Conservation (phyloP, 257 asterid species). For the Dorcoceras hygrometricum region DNA sequence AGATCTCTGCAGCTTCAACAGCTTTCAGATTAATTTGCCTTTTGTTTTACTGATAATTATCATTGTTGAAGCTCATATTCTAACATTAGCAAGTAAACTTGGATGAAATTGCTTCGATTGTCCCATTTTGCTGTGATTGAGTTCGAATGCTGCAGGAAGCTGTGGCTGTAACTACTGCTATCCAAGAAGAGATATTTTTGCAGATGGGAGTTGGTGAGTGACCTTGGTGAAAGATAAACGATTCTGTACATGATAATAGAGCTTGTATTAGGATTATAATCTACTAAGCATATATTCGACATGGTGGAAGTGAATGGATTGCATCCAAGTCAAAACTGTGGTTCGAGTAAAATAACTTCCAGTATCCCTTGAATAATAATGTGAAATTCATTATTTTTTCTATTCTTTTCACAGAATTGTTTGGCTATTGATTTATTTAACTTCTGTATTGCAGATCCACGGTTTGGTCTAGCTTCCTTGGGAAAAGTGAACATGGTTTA, state of each 20-base stretch:
- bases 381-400: conserved; percentile 4
- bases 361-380: conserved; percentile 1
- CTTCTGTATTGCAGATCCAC: conserved; percentile 60
- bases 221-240: too few species aligned
- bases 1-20: not conserved
- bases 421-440: conserved; percentile 9
- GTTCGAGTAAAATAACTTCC: too few species aligned
- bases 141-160: conserved; percentile 55
- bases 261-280: too few species aligned
- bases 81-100: not conserved
- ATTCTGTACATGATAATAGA: too few species aligned
- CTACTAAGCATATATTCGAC: too few species aligned
- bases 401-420: not conserved
- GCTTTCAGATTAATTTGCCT: not conserved
- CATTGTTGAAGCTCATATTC: conserved; percentile 10
- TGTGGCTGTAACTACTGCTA: conserved; percentile 74
- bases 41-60: not conserved
- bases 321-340: too few species aligned
- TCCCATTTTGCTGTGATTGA: not conserved
- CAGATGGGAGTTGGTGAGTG: conserved; percentile 89
- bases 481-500: conserved; percentile 64
- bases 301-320: too few species aligned
- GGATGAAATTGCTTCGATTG: conserved; percentile 13
- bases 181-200: conserved; percentile 78
- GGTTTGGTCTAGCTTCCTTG: conserved; percentile 77